Percentiles rank a stretch among this genome's conserved stretches.
Conservation (phyloP, 73 alveolate species). For the Paramecium caudatum region DNA sequence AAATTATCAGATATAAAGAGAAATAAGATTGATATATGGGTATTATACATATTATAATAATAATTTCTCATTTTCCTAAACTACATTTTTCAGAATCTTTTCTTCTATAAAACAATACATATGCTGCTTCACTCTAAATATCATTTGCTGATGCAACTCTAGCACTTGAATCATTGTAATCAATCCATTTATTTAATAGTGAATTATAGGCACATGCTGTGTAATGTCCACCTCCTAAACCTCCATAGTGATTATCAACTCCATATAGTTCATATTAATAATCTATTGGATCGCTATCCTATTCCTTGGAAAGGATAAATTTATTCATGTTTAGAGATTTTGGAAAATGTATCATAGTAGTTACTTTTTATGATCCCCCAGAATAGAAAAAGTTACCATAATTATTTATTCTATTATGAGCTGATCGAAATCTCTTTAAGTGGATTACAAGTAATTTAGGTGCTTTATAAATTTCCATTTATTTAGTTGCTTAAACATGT, state of each 20-base stretch:
- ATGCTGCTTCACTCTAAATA: constrained; percentile 84
- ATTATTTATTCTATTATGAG: constrained; percentile 63
- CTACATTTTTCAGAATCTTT: constrained; percentile 74
- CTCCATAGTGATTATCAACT: constrained; percentile 95
- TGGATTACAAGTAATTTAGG: constrained; percentile 88
- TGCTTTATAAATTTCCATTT: constrained; percentile 88
- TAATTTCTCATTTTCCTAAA: constrained; percentile 25
- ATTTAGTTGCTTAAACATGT: constrained; percentile 91
- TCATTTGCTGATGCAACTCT: constrained; percentile 69
- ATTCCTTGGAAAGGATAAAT: constrained; percentile 71
- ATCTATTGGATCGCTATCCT: constrained; percentile 68
- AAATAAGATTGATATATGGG: constrained; percentile 34
- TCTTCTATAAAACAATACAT: constrained; percentile 89
- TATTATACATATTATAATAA: not conserved
- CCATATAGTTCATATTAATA: constrained; percentile 88
- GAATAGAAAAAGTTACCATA: constrained; percentile 64
- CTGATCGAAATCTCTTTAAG: constrained; percentile 90
- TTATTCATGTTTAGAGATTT: constrained; percentile 79
- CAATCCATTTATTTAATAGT: constrained; percentile 78
- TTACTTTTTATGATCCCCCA: constrained; percentile 76
- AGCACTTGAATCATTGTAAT: constrained; percentile 85
- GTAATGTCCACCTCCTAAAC: constrained; percentile 95
- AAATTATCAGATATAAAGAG: constrained; percentile 33
- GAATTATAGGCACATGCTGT: constrained; percentile 92
- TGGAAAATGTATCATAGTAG: constrained; percentile 83